Evolutionary conservation across 1,284 basidiomycete genomes (phyloP), one percentile per base, ranked within the genome.

Genomic region (Neonothopanus nambi): DNA sequence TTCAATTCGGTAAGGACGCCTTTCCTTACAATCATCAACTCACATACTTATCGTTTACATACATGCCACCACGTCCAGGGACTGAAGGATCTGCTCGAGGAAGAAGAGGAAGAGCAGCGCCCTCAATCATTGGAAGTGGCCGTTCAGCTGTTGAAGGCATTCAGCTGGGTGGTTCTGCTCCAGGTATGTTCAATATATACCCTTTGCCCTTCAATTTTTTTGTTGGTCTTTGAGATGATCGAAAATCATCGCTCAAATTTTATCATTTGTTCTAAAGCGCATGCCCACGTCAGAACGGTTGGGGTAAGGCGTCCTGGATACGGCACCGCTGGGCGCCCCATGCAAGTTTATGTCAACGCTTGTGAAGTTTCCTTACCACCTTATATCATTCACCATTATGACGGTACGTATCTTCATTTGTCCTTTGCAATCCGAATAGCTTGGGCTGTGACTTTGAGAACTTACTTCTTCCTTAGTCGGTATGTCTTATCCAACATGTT

Each of bases 371-470:
- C 63, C 6, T 72, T 79, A 7, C 68, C 75, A 0, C 59, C 72
- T 8, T 62, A 53, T 0, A 66, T 66, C 6, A 77, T 79, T 12
- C 69, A 73, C 39, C 78, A 80, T 54, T 80, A 80, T 53, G 78
- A 80, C 59, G 75, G 78, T 78, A 54, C 30, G 75, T 64, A 12
- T 3, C 5, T 8, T 5, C 26, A 8, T 23, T 39, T 48, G 3
- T 21, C 13, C n/a, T 48, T 12, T 5, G 20, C 33, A 9, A 12
- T 6, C 18, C 7, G 11, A 26, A n/a, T 48, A 26, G 15, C 17
- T 21, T 26, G 17, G 13, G 20, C 23, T 42, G 21, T 42, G 17
- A 42, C 5, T n/a, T 30, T 53, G 12, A 26, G 3, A 36, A 9
- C 33, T 21, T 13, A 9, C 40, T 35, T 28, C n/a, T 42, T 47